Evolutionary conservation across 257 asterid genomes (phyloP), one percentile per base, ranked within the genome.

Genomic region (Solanum stenotomum): DNA sequence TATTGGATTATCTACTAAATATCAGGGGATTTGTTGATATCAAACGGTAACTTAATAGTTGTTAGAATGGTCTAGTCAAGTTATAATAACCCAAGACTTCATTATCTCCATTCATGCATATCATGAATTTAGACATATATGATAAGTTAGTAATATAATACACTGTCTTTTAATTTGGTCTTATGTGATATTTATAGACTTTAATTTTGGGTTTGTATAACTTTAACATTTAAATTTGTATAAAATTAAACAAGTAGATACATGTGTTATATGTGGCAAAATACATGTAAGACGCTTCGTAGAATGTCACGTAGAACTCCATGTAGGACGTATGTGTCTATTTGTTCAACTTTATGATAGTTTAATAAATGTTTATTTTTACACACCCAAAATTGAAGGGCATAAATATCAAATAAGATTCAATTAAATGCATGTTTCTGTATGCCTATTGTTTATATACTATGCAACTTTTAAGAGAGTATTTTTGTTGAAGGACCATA

Each of bases 351-450:
- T 46, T 46, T 46, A 0, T 14, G 56, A 46, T 46, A 13, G 56
- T 46, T 46, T 46, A 4, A 44, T 40, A 40, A 42, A 3, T 52
- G 0, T 15, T 49, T 49, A 52, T 0, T 20, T 52, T 56, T 56
- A 2, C 1, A 20, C 23, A 56, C 10, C 0, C 0, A 56, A 52
- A 56, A 18, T 18, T 18, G 0, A 7, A 56, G 4, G 65, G 0
- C 10, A 18, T 52, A 52, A 52, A 20, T 52, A 8, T 52, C 10
- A 52, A 52, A 52, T 18, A 52, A 52, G 9, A 18, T 52, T 4
- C 22, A 52, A 18, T 52, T 18, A 18, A 56, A 18, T 56, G n/a
- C 65, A 56, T 8, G 10, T 56, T 56, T 56, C 4, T 56, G 10
- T 18, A 56, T 56, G 65, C n/a, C 10, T 56, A 18, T 6, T 56